Percentiles rank a stretch among this genome's conserved stretches.
Evolutionary conservation across 805 yeast genomes (phyloP).

Genomic region (Saccharomycopsis sp.): DNA sequence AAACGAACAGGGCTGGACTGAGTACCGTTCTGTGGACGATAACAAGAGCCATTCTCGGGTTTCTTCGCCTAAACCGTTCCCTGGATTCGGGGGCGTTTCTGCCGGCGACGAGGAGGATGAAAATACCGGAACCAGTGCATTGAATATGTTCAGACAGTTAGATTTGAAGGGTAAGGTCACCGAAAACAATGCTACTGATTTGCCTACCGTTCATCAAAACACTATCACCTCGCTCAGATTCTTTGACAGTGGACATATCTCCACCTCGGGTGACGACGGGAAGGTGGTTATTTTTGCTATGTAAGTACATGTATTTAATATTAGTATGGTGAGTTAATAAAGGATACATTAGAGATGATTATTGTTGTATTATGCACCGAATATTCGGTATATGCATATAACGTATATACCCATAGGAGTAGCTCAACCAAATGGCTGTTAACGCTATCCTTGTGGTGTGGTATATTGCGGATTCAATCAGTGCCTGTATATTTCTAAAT

Average conservation of each 20-base stretch:
- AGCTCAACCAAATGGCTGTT: too few species aligned
- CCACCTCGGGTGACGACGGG: conserved; percentile 87
- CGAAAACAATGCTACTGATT: conserved; percentile 37
- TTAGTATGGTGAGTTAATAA: too few species aligned
- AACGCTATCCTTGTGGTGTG: too few species aligned
- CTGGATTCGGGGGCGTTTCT: conserved; percentile 20
- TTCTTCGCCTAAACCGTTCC: conserved; percentile 10
- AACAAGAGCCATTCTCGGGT: conserved; percentile 28
- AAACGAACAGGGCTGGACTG: conserved; percentile 55
- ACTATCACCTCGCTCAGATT: conserved; percentile 66
- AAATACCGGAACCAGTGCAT: conserved; percentile 61
- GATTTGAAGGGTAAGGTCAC: conserved; percentile 84
- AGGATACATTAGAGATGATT: too few species aligned
- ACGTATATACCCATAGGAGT: too few species aligned
- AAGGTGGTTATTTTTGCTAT: conserved; percentile 72
- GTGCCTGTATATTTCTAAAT: too few species aligned
- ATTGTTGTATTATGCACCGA: too few species aligned
- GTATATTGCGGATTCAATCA: too few species aligned
- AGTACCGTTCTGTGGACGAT: conserved; percentile 54
- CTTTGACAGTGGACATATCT: conserved; percentile 46
- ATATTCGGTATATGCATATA: too few species aligned
- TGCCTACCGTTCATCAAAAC: conserved; percentile 84
- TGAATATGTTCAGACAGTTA: conserved; percentile 91
- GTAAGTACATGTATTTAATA: too few species aligned
- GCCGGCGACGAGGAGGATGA: conserved; percentile 44